Evolutionary conservation across 192 early-diverging fungal species (phyloP).

Genomic region (Podila horticola): DNA sequence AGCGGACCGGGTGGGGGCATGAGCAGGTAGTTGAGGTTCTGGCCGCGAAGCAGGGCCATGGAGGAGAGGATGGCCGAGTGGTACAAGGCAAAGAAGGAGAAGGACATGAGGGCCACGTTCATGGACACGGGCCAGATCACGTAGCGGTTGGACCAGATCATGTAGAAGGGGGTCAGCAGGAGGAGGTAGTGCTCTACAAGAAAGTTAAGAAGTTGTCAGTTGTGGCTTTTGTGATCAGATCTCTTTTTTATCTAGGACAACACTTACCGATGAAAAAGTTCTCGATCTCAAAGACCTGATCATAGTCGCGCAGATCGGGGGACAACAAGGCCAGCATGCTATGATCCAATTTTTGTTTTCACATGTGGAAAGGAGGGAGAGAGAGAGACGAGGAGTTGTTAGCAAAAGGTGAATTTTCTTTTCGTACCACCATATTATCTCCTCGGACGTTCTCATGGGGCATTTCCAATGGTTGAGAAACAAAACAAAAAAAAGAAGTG

Average conservation of each 20-base stretch:
- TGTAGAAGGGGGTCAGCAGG: conserved; percentile 57
- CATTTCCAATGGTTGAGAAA: too few relatives aligned
- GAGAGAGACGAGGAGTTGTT: too few relatives aligned
- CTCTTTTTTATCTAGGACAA: too few relatives aligned
- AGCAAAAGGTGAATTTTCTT: neutral
- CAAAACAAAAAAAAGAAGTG: conserved; percentile 4
- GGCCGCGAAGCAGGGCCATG: conserved; percentile 53
- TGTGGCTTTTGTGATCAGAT: too few relatives aligned
- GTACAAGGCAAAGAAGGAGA: conserved; percentile 61
- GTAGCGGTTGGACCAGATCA: conserved; percentile 64
- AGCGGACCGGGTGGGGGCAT: conserved; percentile 59
- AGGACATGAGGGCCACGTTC: conserved; percentile 60
- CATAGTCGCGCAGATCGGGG: conserved; percentile 62
- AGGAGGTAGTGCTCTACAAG: conserved; percentile 36
- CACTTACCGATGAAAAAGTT: conserved; percentile 62
- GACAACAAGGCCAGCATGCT: conserved; percentile 58
- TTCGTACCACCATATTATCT: neutral
- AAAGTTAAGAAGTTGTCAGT: neutral
- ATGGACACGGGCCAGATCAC: conserved; percentile 58
- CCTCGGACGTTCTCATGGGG: too few relatives aligned
- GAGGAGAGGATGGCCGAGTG: conserved; percentile 58
- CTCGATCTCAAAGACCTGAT: conserved; percentile 57
- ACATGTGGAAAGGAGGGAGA: neutral
- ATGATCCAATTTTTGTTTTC: conserved; percentile 6
- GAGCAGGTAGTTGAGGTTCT: conserved; percentile 64